Evolutionary conservation across 345 rosid species (phyloP), one percentile per base, ranked within the genome.

Genomic region (Hibiscus syriacus): DNA sequence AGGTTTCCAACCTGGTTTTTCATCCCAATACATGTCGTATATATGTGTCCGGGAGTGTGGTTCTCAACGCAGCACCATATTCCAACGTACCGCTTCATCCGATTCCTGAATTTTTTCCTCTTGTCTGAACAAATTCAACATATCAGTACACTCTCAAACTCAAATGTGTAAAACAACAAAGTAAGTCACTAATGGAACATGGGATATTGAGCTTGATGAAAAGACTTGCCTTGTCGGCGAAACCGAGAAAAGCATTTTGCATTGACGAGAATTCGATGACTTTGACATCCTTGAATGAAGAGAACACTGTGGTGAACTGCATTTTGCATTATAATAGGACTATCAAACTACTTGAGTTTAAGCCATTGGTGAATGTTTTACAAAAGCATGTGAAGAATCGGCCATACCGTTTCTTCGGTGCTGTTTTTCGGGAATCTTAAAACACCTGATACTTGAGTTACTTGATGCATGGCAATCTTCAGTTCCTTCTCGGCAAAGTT

Each of bases 1-100:
- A 2, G 99, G 90, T 77, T 91, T 91, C 97, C 99, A 94, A 56
- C 68, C 82, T 0, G 99, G 90, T 80, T 91, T 91, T 86, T 91
- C 92, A 13, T 94, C 99, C 99, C 99, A 94, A 69, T 87, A 94
- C 90, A 87, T 87, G 74, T 91, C 96, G 38, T 94, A 94, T 91
- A 91, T 56, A 94, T 83, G 70, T 94, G 99, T 56, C 99, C 99
- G 0, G 97, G 96, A 53, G 72, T 70, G 72, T 85, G 91, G 83
- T 76, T 82, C 45, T 78, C 84, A 32, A 88, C 89, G 25, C 99
- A 94, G 76, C 99, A 94, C 99, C 99, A 94, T 76, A 94, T 89
- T 26, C 99, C 98, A 3, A 85, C 86, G 71, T 94, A 94, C 5
- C 76, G 82, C 79, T 89, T 94, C 70, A 86, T 78, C 3, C 96